Percentiles rank a stretch among this genome's conserved stretches.
phyloP scores from a whole-genome alignment of 331 rosid species.

The Saraca asoca region DNA sequence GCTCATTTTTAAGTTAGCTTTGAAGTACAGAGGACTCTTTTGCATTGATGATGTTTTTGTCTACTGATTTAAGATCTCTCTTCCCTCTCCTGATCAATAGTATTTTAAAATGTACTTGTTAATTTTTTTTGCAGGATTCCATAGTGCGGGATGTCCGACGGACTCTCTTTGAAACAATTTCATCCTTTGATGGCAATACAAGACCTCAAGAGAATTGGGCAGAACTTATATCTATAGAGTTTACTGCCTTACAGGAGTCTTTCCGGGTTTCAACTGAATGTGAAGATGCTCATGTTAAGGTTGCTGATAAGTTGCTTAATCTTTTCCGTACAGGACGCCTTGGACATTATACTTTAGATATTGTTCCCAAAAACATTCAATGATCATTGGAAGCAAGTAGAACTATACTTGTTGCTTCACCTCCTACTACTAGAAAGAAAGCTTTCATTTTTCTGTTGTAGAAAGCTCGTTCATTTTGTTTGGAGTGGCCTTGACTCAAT shows the following conservation, averaged over 20 bases:
- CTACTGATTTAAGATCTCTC: no score
- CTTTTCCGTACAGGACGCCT: conserved; percentile 84
- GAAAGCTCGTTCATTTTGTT: no score
- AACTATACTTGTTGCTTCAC: no score
- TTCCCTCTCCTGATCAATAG: no score
- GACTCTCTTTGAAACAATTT: conserved; percentile 52
- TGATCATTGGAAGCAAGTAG: not conserved
- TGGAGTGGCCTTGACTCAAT: no score
- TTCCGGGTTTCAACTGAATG: conserved; percentile 49
- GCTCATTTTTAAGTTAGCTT: no score
- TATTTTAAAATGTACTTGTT: not conserved
- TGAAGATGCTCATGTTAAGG: conserved; percentile 48
- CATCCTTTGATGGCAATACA: conserved; percentile 52
- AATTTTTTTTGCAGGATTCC: conserved; percentile 50
- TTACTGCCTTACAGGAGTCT: conserved; percentile 47
- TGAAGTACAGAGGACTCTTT: no score
- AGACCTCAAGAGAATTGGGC: conserved; percentile 49
- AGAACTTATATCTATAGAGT: conserved; percentile 50
- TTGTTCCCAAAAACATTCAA: conserved; percentile 30
- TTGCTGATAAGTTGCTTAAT: conserved; percentile 64
- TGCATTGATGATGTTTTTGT: no score
- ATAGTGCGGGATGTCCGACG: conserved; percentile 61
- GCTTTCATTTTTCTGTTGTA: no score
- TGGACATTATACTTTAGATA: conserved; percentile 70
- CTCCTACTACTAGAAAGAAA: no score